Evolutionary conservation across 2,329 filamentous ascomycete species (phyloP), one percentile per base, ranked within the genome.

Genomic region (Venturia carpophila): DNA sequence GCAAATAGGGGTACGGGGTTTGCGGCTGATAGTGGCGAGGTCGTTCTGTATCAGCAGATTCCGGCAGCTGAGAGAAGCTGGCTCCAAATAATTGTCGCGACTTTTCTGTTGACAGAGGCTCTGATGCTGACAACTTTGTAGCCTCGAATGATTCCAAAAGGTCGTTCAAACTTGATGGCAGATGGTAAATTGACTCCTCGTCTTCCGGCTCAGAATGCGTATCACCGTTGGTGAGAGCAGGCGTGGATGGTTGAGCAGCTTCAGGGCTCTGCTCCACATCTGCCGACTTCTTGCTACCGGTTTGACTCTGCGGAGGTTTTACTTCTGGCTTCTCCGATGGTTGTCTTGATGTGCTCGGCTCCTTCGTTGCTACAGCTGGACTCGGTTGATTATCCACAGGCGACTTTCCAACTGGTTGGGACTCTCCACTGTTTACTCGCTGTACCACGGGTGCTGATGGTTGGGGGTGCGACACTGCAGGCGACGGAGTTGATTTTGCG

Each of bases 81-180:
- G 84, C 80, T 19, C 34, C 62, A 41, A 64, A 66, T 24, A 64
- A 47, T 24, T 21, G 64, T 19, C 56, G 65, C 24, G 64, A 37
- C 19, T 27, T 63, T n/a, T 62, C 62, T 27, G 47, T 42, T 30
- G 60, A 42, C 7, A 63, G 37, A 21, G 64, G 55, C 19, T 84
- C 81, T 64, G 83, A 78, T 30, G 84, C 82, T 41, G 88, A 85
- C 71, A 85, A 87, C 77, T 90, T 93, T 1, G 90, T 90, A 17
- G 86, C 83, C 75, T 97, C 92, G 72, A 92, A 97, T 0, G 92
- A 92, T 66, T 96, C 91, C 21, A 97, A 85, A 42, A 99, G 81
- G 74, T 99, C 94, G 72, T 92, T 90, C 64, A 99, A 79, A 39
- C 90, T 91, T 7, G 92, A 85, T 4, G 94, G 94, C 45, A 99